A percentile compares a stretch with the other conserved stretches of the same genome.
phyloP scores from a whole-genome alignment of 257 asterid genomes.

The Leptodermis oblonga region DNA sequence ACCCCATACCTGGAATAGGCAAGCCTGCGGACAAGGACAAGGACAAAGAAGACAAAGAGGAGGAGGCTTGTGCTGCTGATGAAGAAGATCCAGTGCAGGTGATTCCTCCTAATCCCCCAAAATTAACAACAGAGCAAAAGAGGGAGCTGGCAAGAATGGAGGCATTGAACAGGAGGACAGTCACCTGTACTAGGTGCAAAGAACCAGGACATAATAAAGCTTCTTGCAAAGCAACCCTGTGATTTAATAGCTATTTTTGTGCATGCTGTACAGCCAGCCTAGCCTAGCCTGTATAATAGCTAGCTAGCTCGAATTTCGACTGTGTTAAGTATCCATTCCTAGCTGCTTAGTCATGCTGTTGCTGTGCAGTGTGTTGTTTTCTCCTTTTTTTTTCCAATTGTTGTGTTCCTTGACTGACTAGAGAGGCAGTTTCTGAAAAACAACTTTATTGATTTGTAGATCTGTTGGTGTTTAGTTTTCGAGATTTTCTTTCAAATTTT shows the following conservation, averaged over 20 bases:
- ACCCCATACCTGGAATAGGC: constrained; percentile 47
- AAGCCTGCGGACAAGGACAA: constrained; percentile 33
- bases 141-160: constrained; percentile 44
- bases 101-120: constrained; percentile 59
- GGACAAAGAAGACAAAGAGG: constrained; percentile 34
- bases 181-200: constrained; percentile 78
- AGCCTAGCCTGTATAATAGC: constrained; percentile 17
- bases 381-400: background rate
- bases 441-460: background rate
- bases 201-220: constrained; percentile 89
- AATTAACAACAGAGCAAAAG: constrained; percentile 32
- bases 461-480: background rate
- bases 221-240: constrained; percentile 59
- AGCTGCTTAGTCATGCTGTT: constrained; percentile 9
- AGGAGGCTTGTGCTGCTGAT: constrained; percentile 15
- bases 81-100: constrained; percentile 42
- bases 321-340: background rate
- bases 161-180: constrained; percentile 74
- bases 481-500: background rate
- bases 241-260: constrained; percentile 8
- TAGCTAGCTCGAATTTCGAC: background rate
- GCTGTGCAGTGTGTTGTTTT: constrained; percentile 16
- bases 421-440: background rate
- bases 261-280: constrained; percentile 28
- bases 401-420: no score